phyloP scores from a whole-genome alignment of 2,329 filamentous ascomycete species.

The Zalaria obscura region DNA sequence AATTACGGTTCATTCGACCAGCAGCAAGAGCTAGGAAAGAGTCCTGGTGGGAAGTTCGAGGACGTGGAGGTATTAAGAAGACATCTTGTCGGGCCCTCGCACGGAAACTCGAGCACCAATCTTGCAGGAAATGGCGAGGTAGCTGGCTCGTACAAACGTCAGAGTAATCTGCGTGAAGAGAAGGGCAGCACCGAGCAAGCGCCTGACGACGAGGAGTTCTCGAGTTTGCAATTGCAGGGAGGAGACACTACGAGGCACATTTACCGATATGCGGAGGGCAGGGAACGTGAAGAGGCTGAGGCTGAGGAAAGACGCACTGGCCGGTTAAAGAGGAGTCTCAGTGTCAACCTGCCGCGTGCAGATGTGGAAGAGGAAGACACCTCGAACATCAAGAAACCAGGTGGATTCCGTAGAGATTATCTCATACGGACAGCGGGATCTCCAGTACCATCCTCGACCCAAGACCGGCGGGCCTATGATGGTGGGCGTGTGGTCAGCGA shows the following conservation, averaged over 20 bases:
- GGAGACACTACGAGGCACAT: conserved; percentile 91
- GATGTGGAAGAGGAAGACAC: conserved; percentile 66
- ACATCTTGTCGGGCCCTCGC: conserved; percentile 64
- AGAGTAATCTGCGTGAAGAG: conserved; percentile 10
- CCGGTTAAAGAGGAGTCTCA: conserved; percentile 66
- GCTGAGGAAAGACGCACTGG: conserved; percentile 41
- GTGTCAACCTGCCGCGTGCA: conserved; percentile 64
- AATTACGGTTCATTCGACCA: conserved; percentile 81
- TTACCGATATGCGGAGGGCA: conserved; percentile 92
- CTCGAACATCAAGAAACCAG: conserved; percentile 79
- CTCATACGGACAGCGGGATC: conserved; percentile 58
- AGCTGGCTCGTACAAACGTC: conserved; percentile 13
- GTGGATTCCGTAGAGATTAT: conserved; percentile 85
- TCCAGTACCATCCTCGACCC: conserved; percentile 30
- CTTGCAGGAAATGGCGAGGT: conserved; percentile 9
- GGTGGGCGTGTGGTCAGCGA: conserved; percentile 7
- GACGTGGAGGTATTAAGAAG: conserved; percentile 84
- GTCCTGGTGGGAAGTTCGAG: conserved; percentile 51
- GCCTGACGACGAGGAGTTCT: conserved; percentile 49
- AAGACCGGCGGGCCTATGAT: conserved; percentile 20
- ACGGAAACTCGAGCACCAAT: conserved; percentile 21
- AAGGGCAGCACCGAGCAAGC: conserved; percentile 11
- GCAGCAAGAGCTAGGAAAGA: conserved; percentile 32
- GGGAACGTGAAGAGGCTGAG: conserved; percentile 66
- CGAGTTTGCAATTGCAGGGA: conserved; percentile 80